These are phyloP conservation scores for Drechslerella coelobrocha DNA, from an alignment of 2,329 filamentous ascomycete genomes.

Conservation along the genomic window DNA sequence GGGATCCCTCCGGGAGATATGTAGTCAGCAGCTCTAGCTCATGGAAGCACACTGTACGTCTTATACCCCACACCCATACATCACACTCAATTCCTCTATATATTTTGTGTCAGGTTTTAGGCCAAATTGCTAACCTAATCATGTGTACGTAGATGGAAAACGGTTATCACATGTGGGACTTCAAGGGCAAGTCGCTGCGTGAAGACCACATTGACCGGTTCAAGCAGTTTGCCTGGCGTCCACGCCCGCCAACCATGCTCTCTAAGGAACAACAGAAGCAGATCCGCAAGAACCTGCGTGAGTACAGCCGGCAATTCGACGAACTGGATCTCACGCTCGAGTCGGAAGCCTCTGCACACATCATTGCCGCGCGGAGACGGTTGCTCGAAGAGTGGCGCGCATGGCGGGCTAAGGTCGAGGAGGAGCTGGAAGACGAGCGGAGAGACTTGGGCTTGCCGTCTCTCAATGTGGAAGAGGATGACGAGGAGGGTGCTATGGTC, in stretches of 20 bases:
- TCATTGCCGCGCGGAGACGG: constrained; percentile 83
- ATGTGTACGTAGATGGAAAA: constrained; percentile 82
- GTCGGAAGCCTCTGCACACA: constrained; percentile 82
- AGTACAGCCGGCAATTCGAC: constrained; percentile 94
- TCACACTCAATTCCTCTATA: neutral
- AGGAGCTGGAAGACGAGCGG: constrained; percentile 75
- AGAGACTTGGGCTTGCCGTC: constrained; percentile 70
- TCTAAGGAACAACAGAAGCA: constrained; percentile 96
- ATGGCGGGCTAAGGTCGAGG: constrained; percentile 78
- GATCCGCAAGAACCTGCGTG: constrained; percentile 96
- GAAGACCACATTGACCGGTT: constrained; percentile 96
- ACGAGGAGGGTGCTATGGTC: constrained; percentile 71
- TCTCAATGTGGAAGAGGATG: constrained; percentile 68
- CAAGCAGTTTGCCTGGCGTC: constrained; percentile 96
- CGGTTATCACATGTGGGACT: constrained; percentile 97
- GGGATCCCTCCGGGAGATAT: constrained; percentile 95
- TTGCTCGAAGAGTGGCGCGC: constrained; percentile 86
- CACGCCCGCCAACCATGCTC: constrained; percentile 86
- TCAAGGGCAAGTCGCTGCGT: constrained; percentile 84
- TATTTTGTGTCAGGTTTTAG: no score
- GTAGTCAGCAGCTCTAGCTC: constrained; percentile 90
- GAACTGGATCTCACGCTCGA: constrained; percentile 93
- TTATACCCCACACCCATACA: neutral
- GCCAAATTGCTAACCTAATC: constrained; percentile 52
- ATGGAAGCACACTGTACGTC: constrained; percentile 91